phyloP scores from a whole-genome alignment of 441 rosid species.

The Croton laevigatus region DNA sequence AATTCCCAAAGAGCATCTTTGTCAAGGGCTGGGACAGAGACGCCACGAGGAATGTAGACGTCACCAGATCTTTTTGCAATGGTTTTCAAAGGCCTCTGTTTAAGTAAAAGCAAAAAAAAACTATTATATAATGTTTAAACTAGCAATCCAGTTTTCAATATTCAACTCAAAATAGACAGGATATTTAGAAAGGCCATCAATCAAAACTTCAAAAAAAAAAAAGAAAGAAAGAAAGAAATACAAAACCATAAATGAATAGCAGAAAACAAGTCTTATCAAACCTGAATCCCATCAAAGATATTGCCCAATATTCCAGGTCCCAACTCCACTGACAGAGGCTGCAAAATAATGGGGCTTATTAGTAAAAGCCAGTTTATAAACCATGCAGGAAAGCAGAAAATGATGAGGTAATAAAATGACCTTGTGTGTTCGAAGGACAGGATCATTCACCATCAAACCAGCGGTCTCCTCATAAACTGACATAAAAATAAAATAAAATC shows the following conservation, averaged over 20 bases:
- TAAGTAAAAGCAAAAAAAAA: conserved; percentile 14
- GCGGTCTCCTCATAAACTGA: conserved; percentile 98
- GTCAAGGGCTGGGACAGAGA: conserved; percentile 96
- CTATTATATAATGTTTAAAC: conserved; percentile 4
- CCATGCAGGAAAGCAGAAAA: conserved; percentile 3
- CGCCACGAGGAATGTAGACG: conserved; percentile 99
- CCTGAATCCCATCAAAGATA: conserved; percentile 99
- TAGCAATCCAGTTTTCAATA: background rate
- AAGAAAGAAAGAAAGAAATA: background rate
- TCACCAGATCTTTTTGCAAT: conserved; percentile 93
- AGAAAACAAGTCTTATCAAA: conserved; percentile 26
- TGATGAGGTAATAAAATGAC: conserved; percentile 27
- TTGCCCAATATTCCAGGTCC: conserved; percentile 99
- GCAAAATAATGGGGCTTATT: conserved; percentile 26
- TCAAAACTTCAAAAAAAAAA: background rate
- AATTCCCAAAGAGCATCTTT: conserved; percentile 95
- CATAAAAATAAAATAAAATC: conserved; percentile 7
- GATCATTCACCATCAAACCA: conserved; percentile 93
- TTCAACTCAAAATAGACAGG: conserved; percentile 9
- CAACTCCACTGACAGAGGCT: conserved; percentile 98
- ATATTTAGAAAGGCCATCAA: background rate
- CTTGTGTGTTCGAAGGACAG: conserved; percentile 91
- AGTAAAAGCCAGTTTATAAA: conserved; percentile 17
- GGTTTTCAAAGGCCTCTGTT: conserved; percentile 95
- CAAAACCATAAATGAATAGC: background rate